These are phyloP conservation scores for Cladorrhinum sp. DNA, from an alignment of 2,329 filamentous ascomycete species.

Conservation along the genomic window DNA sequence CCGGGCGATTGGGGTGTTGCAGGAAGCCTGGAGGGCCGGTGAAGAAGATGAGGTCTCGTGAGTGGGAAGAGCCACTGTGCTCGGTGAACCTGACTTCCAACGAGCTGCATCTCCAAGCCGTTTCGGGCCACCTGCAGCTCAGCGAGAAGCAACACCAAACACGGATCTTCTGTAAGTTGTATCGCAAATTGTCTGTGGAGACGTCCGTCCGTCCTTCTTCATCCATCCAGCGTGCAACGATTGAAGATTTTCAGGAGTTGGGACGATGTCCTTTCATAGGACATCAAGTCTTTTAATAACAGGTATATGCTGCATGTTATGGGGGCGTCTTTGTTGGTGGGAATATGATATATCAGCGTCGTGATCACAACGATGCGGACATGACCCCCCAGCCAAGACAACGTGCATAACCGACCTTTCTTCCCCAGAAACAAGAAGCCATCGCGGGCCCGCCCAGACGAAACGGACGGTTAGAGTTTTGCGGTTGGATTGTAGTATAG, in stretches of 20 bases:
- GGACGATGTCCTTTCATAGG: not conserved
- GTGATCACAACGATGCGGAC: not conserved
- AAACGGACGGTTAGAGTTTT: not conserved
- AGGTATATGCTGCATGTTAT: not conserved
- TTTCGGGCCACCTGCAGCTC: slow-evolving; percentile 29
- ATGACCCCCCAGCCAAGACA: not conserved
- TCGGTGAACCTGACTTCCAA: slow-evolving; percentile 21
- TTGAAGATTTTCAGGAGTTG: slow-evolving; percentile 13
- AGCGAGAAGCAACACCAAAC: slow-evolving; percentile 21
- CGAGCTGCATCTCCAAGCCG: slow-evolving; percentile 24
- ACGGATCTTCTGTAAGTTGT: slow-evolving; percentile 21
- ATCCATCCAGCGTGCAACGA: slow-evolving; percentile 17
- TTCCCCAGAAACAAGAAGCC: not conserved
- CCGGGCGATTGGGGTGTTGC: not conserved
- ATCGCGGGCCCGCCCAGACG: not conserved
- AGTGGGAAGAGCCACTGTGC: slow-evolving; percentile 18
- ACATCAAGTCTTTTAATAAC: no score
- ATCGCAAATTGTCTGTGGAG: slow-evolving; percentile 21
- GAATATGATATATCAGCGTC: not conserved
- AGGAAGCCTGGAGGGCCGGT: slow-evolving; percentile 11
- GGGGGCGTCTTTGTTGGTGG: no score
- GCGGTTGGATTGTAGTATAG: not conserved
- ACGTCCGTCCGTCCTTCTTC: slow-evolving; percentile 4
- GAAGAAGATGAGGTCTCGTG: slow-evolving; percentile 19
- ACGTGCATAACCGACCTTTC: not conserved